Evolutionary conservation across 768 basidiomycete genomes (phyloP).

Genomic region (Xanthoconium stramineum): DNA sequence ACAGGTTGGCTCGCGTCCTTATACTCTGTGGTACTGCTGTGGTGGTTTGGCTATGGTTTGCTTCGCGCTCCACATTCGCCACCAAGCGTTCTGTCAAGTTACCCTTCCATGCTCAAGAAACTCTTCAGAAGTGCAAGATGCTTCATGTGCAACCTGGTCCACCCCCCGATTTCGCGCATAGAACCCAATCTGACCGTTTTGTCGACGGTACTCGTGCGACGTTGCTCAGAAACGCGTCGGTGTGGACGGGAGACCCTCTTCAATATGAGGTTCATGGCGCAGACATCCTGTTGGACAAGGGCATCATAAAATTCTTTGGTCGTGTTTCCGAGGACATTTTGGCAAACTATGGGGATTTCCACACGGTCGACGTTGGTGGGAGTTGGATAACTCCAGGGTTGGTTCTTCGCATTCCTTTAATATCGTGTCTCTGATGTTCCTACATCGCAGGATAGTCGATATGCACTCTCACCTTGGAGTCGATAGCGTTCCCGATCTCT

Average conservation of each 20-base stretch:
- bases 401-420: slow-evolving; percentile 20
- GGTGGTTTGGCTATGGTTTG: slow-evolving; percentile 19
- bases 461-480: slow-evolving; percentile 82
- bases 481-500: slow-evolving; percentile 52
- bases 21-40: slow-evolving; percentile 15
- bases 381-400: slow-evolving; percentile 72
- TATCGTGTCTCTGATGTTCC: slow-evolving; percentile 34
- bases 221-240: slow-evolving; percentile 45
- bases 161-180: slow-evolving; percentile 30
- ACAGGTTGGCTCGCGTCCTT: slow-evolving; percentile 13
- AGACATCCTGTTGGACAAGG: slow-evolving; percentile 40
- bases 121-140: slow-evolving; percentile 33
- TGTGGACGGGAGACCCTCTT: slow-evolving; percentile 48
- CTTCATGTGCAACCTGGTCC: slow-evolving; percentile 38
- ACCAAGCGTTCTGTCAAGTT: slow-evolving; percentile 16
- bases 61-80: slow-evolving; percentile 11
- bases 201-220: slow-evolving; percentile 37
- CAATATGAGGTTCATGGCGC: slow-evolving; percentile 36
- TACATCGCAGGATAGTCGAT: slow-evolving; percentile 47
- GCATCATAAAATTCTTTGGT: slow-evolving; percentile 35
- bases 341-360: slow-evolving; percentile 41
- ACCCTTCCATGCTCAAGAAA: slow-evolving; percentile 29
- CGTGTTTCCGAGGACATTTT: slow-evolving; percentile 41
- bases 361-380: slow-evolving; percentile 57
- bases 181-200: slow-evolving; percentile 38